Evolutionary conservation across 805 yeast genomes (phyloP), one percentile per base, ranked within the genome.

Genomic region (Yarrowia divulgata): DNA sequence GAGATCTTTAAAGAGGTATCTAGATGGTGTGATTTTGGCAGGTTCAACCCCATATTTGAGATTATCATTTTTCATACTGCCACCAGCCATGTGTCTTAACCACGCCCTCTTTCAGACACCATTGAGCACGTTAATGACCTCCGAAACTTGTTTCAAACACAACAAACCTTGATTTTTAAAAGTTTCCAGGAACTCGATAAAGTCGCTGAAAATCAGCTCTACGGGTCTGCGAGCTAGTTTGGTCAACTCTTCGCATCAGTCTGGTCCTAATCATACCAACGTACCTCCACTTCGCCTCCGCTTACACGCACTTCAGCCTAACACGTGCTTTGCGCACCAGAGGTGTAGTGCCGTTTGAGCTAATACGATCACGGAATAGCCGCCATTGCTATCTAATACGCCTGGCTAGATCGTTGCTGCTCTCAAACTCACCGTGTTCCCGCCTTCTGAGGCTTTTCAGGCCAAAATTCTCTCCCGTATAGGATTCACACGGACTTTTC

Each of bases 261-360:
- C 46, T n/a, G 19, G 8, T 43, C 18, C 46, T 8, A 43, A 6
- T 18, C 12, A n/a, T 8, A 43, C 46, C 46, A 43, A n/a, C 1
- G 1, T n/a, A 1, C 1, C 46, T 23, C 18, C 19, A 18, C 13
- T 8, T 42, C 2, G 48, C 12, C 8, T 5, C 48, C 5, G 3
- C 1, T 18, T 6, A 5, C 34, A 2, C 50, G 29, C 7, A 5
- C 29, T 45, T 45, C 12, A 3, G 4, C 7, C 23, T 0, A 14
- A 13, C 50, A 46, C 50, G 50, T 46, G 50, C 8, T 19, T 13
- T 14, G 12, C 35, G 52, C 52, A 29, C 52, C 52, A 14, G 6
- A 29, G 35, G 52, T 29, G 52, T 48, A 42, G 8, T 14, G 13
- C 50, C 50, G 50, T 46, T 46, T 48, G 52, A 48, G 52, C 52